Evolutionary conservation across 2,329 filamentous ascomycete genomes (phyloP), one percentile per base, ranked within the genome.

Genomic region (Sporothrix brasiliensis): DNA sequence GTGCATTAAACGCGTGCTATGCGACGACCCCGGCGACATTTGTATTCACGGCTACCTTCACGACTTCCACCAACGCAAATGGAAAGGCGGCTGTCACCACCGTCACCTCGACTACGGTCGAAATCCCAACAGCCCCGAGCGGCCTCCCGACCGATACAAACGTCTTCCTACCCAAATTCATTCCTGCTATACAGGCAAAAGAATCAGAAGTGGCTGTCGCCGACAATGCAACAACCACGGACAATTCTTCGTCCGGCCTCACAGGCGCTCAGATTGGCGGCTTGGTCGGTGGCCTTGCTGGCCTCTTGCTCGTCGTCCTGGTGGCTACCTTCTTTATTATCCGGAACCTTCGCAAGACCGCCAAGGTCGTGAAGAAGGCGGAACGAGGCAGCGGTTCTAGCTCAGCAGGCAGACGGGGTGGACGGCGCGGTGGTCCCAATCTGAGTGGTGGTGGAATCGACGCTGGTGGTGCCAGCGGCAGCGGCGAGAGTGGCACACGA

Each of bases 241-340:
- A 24, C 19, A 16, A 30, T 24, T 73, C 73, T 21, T 73, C 75
- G 24, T 73, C 72, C 10, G 75, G 78, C 56, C 77, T 85, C 27
- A 80, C 81, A 30, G 75, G 74, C 0, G 79, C 77, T 0, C 79
- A 83, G 34, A 77, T 88, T 2, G 86, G 83, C 2, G 87, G 86
- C 2, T 86, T 88, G 27, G 80, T 88, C 47, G 84, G 81, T 2
- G 86, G 84, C 1, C 83, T 82, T 14, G 78, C 85, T 2, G 80
- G 79, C 0, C 75, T 88, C 13, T 77, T 88, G 2, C 69, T 85
- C 1, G 78, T 83, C 34, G 79, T 87, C 13, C 52, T 88, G 6
- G 77, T 81, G 2, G 81, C 81, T 0, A 79, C 85, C 2, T 83
- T 80, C 71, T 77, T 86, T 65, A 82, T 88, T 61, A 79, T 88